These are phyloP conservation scores for Quercus wislizeni DNA, from an alignment of 306 rosid genomes.

Conservation along the genomic window DNA sequence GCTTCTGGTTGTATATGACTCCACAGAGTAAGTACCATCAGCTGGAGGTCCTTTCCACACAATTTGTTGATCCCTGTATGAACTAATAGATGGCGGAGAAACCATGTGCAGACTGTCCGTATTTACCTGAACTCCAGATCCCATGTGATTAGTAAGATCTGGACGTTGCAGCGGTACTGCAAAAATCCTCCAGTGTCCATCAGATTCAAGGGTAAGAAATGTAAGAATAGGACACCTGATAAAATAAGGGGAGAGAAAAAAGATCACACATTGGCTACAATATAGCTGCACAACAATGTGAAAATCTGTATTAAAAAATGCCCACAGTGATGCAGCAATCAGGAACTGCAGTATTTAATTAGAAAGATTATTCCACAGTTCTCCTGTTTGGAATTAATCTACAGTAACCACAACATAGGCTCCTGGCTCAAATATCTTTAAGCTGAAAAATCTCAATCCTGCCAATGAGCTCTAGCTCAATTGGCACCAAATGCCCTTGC, in stretches of 20 bases:
- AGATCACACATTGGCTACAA: no score
- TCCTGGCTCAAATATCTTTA: not conserved
- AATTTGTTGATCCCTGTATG: conserved; percentile 41
- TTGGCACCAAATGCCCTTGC: no score
- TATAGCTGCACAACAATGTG: not conserved
- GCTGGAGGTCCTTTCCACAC: conserved; percentile 32
- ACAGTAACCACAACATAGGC: not conserved
- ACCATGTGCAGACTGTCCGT: conserved; percentile 60
- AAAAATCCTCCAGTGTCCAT: conserved; percentile 55
- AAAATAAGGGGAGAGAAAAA: conserved; percentile 18
- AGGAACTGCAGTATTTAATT: not conserved
- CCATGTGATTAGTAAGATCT: conserved; percentile 25
- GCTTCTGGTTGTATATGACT: conserved; percentile 39
- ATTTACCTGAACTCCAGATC: conserved; percentile 33
- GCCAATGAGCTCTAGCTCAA: no score
- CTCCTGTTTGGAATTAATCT: not conserved
- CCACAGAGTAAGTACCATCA: conserved; percentile 38
- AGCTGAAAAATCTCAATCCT: not conserved
- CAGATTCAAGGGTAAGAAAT: conserved; percentile 36
- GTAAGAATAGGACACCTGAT: conserved; percentile 56
- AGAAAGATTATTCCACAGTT: not conserved
- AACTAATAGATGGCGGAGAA: conserved; percentile 48
- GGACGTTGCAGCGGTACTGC: conserved; percentile 43
- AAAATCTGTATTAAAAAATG: not conserved
- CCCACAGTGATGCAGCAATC: not conserved